Percentiles rank a stretch among this genome's conserved stretches.
phyloP scores from a whole-genome alignment of 1,284 basidiomycete genomes.

The Papiliotrema laurentii region DNA sequence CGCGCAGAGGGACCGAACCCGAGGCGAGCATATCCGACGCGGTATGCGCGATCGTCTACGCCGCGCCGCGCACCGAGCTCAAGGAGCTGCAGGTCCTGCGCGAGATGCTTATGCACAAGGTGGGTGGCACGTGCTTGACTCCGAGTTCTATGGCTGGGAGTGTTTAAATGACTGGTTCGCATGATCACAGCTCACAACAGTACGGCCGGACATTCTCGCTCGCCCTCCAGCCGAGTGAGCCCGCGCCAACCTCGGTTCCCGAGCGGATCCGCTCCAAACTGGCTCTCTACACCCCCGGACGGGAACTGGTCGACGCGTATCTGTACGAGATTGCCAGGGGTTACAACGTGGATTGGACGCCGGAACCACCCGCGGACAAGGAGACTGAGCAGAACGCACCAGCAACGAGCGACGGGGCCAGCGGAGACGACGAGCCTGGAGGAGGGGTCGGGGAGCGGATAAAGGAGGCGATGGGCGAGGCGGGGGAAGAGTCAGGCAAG shows the following conservation, averaged over 20 bases:
- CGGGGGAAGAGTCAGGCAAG: background rate
- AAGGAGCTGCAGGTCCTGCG: conserved; percentile 89
- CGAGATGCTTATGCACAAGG: conserved; percentile 85
- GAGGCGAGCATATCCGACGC: conserved; percentile 75
- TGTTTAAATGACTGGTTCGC: background rate
- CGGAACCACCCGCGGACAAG: conserved; percentile 37
- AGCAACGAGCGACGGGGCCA: conserved; percentile 19
- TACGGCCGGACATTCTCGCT: conserved; percentile 44
- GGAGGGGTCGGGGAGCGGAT: conserved; percentile 3
- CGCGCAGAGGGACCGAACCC: conserved; percentile 58
- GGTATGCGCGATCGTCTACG: conserved; percentile 73
- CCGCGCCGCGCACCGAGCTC: conserved; percentile 82
- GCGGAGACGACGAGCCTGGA: conserved; percentile 23
- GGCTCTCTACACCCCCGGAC: conserved; percentile 61
- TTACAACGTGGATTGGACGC: conserved; percentile 70
- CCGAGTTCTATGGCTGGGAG: background rate
- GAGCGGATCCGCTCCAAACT: conserved; percentile 60
- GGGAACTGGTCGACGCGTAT: conserved; percentile 78
- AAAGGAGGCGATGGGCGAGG: conserved; percentile 1
- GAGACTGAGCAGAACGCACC: conserved; percentile 16
- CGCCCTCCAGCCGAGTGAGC: conserved; percentile 46
- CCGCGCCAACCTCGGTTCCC: conserved; percentile 52
- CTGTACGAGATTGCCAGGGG: conserved; percentile 80
- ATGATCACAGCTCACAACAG: conserved; percentile 15
- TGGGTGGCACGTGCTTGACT: conserved; percentile 11